Conservation (phyloP, 1,284 basidiomycete species). For the Ustilago hordei region DNA sequence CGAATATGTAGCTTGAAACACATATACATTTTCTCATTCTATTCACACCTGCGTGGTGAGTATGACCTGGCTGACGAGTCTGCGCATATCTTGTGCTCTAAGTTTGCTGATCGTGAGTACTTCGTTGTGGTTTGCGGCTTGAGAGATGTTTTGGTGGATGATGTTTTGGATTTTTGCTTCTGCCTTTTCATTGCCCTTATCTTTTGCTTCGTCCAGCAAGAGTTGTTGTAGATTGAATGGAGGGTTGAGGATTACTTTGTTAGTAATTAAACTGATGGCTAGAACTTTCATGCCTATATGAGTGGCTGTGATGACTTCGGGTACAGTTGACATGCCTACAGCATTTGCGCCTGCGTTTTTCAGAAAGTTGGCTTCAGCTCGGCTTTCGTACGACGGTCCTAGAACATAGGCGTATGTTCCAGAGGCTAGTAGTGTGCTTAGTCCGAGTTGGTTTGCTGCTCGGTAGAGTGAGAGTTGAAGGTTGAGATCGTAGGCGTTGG, state of each 20-base stretch:
- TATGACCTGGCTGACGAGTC: constrained; percentile 69
- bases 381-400: constrained; percentile 82
- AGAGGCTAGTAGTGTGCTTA: constrained; percentile 11
- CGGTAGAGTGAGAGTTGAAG: constrained; percentile 79
- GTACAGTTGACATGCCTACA: constrained; percentile 90
- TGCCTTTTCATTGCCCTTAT: constrained; percentile 5
- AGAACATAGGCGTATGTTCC: constrained; percentile 87
- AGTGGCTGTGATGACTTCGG: constrained; percentile 83
- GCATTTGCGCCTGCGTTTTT: constrained; percentile 73
- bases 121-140: constrained; percentile 82
- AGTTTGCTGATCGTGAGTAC: constrained; percentile 78
- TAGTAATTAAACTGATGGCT: constrained; percentile 84
- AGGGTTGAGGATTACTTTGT: constrained; percentile 80
- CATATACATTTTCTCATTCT: no score
- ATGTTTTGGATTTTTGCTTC: constrained; percentile 5
- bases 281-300: constrained; percentile 78
- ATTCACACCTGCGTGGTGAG: constrained; percentile 12
- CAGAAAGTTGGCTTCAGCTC: constrained; percentile 55
- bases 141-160: constrained; percentile 71
- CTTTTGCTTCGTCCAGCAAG: constrained; percentile 76
- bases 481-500: constrained; percentile 79
- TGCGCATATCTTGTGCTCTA: constrained; percentile 79
- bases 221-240: constrained; percentile 80
- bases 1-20: no score
- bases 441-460: constrained; percentile 75